phyloP scores from a whole-genome alignment of 176 grass and related monocot species.

The Phragmites australis region DNA sequence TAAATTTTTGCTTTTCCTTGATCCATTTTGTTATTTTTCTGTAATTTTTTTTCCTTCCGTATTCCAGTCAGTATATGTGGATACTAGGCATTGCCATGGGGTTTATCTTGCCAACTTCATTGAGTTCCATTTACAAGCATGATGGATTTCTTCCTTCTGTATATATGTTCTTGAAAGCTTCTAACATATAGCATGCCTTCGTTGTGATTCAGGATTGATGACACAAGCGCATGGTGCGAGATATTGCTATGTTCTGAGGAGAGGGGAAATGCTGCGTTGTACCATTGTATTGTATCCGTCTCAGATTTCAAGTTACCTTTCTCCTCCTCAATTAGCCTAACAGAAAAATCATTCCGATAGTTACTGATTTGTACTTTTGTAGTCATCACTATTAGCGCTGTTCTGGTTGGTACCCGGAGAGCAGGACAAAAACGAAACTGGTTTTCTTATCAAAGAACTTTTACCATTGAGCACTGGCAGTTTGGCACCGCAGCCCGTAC shows the following conservation, averaged over 20 bases:
- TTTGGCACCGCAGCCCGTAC: not conserved
- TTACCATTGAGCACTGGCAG: not conserved
- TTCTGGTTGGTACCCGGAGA: not conserved
- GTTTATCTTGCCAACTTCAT: not conserved
- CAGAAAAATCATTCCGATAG: constrained; percentile 25
- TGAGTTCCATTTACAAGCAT: not conserved
- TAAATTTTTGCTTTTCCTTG: not conserved
- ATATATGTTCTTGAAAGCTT: not conserved
- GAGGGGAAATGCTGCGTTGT: not conserved
- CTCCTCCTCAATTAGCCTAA: constrained; percentile 2
- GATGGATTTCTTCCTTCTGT: not conserved
- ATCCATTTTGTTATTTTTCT: not conserved
- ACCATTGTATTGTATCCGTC: constrained; percentile 5
- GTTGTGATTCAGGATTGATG: constrained; percentile 47
- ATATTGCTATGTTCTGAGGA: not conserved
- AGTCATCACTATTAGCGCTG: not conserved
- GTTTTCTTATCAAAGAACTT: constrained; percentile 21
- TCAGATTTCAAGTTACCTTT: not conserved
- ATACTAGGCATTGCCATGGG: not conserved
- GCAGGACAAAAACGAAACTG: not conserved
- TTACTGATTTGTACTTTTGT: constrained; percentile 14
- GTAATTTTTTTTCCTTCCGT: not conserved
- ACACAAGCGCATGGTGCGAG: not conserved
- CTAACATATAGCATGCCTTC: not conserved
- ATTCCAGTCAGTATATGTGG: not conserved